Percentiles rank a stretch among this genome's conserved stretches.
These are phyloP conservation scores for Astrothelium subdiscretum DNA, from an alignment of 495 filamentous ascomycete species.

Conservation along the genomic window DNA sequence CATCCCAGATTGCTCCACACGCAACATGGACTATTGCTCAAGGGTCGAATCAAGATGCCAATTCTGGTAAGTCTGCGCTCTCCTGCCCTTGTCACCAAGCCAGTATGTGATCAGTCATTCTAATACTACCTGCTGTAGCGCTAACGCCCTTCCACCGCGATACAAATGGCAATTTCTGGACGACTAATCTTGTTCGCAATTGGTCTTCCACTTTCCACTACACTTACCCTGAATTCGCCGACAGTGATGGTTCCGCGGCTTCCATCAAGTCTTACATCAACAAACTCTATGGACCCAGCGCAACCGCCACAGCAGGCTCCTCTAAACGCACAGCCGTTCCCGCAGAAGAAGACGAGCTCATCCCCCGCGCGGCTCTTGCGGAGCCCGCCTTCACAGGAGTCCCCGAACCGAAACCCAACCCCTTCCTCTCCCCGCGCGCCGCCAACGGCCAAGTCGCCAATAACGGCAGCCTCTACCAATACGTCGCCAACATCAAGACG, in stretches of 20 bases:
- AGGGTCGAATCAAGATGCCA: constrained; percentile 14
- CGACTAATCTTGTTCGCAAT: constrained; percentile 15
- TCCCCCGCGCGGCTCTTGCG: background rate
- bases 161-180: constrained; percentile 18
- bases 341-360: background rate
- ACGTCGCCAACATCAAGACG: constrained; percentile 23
- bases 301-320: constrained; percentile 16
- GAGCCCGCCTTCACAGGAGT: background rate
- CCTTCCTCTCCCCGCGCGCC: background rate
- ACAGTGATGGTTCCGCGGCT: constrained; percentile 14
- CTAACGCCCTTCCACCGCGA: constrained; percentile 19
- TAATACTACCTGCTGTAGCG: background rate
- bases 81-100: background rate
- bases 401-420: constrained; percentile 3
- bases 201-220: constrained; percentile 17
- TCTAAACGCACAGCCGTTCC: constrained; percentile 13
- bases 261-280: constrained; percentile 18
- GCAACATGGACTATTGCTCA: constrained; percentile 14
- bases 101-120: background rate
- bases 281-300: constrained; percentile 17
- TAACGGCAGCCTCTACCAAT: constrained; percentile 19
- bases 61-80: constrained; percentile 3
- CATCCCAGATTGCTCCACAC: constrained; percentile 10
- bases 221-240: constrained; percentile 21
- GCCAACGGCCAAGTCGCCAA: background rate